Conservation (phyloP, 139 green algal species). For the Coelastrella sp. region DNA sequence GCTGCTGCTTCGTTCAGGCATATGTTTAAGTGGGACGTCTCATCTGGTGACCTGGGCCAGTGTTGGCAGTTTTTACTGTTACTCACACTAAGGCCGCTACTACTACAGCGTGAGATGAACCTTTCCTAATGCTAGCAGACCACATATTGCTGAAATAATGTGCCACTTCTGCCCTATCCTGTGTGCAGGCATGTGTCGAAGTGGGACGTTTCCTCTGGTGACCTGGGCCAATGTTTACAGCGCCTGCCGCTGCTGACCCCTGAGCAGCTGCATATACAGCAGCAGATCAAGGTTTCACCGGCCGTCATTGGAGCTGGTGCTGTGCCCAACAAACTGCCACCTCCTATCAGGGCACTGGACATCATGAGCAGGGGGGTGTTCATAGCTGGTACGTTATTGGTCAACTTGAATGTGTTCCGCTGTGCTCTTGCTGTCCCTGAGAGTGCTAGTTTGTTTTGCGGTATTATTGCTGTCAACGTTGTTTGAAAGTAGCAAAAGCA, state of each 20-base stretch:
- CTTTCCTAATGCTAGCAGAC: no score
- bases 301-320: conserved; percentile 1
- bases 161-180: no score
- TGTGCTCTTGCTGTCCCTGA: not conserved
- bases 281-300: not conserved
- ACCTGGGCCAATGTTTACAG: conserved; percentile 61
- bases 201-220: conserved; percentile 70
- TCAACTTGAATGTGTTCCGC: not conserved
- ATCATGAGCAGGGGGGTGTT: conserved; percentile 55
- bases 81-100: no score
- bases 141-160: no score
- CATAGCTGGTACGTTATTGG: conserved; percentile 58
- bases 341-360: conserved; percentile 53
- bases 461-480: no score
- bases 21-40: no score
- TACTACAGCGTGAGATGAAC: no score
- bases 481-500: no score
- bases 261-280: conserved; percentile 4
- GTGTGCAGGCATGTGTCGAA: conserved; percentile 48
- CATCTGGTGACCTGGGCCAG: no score
- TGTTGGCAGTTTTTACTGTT: no score
- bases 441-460: no score
- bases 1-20: no score
- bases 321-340: conserved; percentile 46
- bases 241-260: conserved; percentile 55